Conservation (phyloP, 1,284 basidiomycete species). For the Papiliotrema flavescens region DNA sequence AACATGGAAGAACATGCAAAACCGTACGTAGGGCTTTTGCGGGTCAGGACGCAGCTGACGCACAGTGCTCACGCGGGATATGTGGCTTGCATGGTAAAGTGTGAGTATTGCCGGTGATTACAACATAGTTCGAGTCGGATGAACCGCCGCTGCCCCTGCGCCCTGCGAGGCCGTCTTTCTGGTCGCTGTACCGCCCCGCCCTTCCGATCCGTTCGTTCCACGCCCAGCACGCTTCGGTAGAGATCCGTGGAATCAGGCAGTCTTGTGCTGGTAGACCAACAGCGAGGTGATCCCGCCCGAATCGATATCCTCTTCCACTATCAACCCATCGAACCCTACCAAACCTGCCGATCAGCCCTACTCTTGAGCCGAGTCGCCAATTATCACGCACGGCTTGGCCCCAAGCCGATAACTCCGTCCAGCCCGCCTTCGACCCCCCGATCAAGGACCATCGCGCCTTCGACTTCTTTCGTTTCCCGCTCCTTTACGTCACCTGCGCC, state of each 20-base stretch:
- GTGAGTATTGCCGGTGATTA: no score
- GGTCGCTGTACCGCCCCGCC: no score
- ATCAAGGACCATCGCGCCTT: conserved; percentile 72
- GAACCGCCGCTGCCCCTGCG: no score
- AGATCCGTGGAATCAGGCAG: neutral
- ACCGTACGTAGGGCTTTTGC: conserved; percentile 21
- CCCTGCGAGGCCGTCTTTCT: no score
- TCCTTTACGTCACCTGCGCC: neutral
- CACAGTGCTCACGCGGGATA: conserved; percentile 31
- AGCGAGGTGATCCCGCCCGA: conserved; percentile 55
- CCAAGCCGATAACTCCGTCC: conserved; percentile 30
- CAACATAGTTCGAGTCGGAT: no score
- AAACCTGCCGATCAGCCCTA: conserved; percentile 43
- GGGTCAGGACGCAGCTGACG: neutral
- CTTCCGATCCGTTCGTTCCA: no score
- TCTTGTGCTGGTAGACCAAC: conserved; percentile 25
- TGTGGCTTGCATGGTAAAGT: conserved; percentile 36
- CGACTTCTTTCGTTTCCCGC: conserved; percentile 42
- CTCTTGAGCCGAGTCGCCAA: conserved; percentile 28
- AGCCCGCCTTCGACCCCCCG: conserved; percentile 70
- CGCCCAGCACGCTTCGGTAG: no score
- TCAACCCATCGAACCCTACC: conserved; percentile 74
- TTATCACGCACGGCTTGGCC: conserved; percentile 23
- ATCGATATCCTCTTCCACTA: conserved; percentile 69
- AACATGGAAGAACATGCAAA: conserved; percentile 33